Base-by-base conservation (phyloP, 805 yeast species). In the Dipodascopsis uninucleata region DNA sequence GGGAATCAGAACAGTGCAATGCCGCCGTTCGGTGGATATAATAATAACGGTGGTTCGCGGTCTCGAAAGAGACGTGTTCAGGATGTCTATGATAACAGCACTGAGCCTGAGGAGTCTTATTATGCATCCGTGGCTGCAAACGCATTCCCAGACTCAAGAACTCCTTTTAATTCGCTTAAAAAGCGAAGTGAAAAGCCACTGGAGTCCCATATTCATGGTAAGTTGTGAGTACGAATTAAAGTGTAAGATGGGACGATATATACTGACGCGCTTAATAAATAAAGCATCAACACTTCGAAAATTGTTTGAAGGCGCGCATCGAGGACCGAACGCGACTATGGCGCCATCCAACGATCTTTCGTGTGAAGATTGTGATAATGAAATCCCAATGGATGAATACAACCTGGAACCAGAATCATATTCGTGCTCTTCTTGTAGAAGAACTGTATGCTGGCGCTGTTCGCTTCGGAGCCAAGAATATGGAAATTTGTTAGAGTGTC, bases 371-470 rank as follows among this genome's bases (percentile, higher is more conserved):
- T 50, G 55, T 33, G 55, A 50, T 40, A 47, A 46, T 36, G 39
- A 39, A 14, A 43, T 50, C 35, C 35, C 28, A 42, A 28, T 45
- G 17, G 53, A 49, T 28, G 55, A 50, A 38, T 46, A 47, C 42
- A 34, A 43, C 12, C 31, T 44, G 18, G 47, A 47, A 14, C 45
- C 55, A 23, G 49, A 50, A 20, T 25, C 45, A 34, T 47, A 47
- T 40, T 39, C 47, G 20, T 50, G 55, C 42, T 48, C 25, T 29
- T 36, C 41, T 23, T 50, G 55, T 28, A 28, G 28, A 32, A 41
- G 49, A 10, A 50, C 46, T 22, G 49, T 50, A 2, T 50, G 55
- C 43, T 50, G 55, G 55, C 53, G 55, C 5, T 50, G 55, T 46
- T 50, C 55, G 18, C 29, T 47, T 12, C 45, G 53, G 3, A 17